These are phyloP conservation scores for Lojkania enalia DNA, from an alignment of 2,329 filamentous ascomycete species.

Conservation along the genomic window DNA sequence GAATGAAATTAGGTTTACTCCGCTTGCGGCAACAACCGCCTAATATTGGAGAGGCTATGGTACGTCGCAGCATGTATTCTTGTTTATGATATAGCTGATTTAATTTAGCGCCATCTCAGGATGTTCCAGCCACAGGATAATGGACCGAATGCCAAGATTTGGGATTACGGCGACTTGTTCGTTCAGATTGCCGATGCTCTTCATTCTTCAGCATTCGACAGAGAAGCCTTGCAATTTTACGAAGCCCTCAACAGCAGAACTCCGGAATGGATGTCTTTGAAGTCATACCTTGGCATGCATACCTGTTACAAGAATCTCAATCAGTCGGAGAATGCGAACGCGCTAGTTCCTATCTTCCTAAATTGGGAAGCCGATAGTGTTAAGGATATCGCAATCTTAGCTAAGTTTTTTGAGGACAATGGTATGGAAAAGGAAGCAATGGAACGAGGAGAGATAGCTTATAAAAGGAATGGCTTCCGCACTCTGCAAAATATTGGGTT, in stretches of 20 bases:
- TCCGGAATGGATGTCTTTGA: conserved; percentile 30
- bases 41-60: conserved; percentile 70
- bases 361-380: conserved; percentile 72
- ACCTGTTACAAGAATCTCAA: conserved; percentile 69
- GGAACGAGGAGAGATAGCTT: conserved; percentile 64
- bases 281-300: conserved; percentile 44
- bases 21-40: conserved; percentile 71
- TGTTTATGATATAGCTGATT: conserved; percentile 50
- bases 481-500: conserved; percentile 51
- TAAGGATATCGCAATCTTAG: conserved; percentile 76
- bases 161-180: conserved; percentile 77
- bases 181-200: conserved; percentile 68
- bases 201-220: conserved; percentile 53
- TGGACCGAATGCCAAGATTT: conserved; percentile 55
- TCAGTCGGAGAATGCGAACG: conserved; percentile 69
- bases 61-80: conserved; percentile 57
- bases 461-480: conserved; percentile 61
- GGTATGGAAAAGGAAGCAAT: conserved; percentile 61
- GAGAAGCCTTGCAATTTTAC: conserved; percentile 63
- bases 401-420: conserved; percentile 77
- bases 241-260: conserved; percentile 47
- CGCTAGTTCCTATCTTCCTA: conserved; percentile 74
- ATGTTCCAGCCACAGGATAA: conserved; percentile 69
- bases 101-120: conserved; percentile 51
- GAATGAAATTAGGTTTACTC: conserved; percentile 81